A percentile compares a stretch with the other conserved stretches of the same genome.
phyloP scores from a whole-genome alignment of 1,284 basidiomycete genomes.

The Marasmius sp. region DNA sequence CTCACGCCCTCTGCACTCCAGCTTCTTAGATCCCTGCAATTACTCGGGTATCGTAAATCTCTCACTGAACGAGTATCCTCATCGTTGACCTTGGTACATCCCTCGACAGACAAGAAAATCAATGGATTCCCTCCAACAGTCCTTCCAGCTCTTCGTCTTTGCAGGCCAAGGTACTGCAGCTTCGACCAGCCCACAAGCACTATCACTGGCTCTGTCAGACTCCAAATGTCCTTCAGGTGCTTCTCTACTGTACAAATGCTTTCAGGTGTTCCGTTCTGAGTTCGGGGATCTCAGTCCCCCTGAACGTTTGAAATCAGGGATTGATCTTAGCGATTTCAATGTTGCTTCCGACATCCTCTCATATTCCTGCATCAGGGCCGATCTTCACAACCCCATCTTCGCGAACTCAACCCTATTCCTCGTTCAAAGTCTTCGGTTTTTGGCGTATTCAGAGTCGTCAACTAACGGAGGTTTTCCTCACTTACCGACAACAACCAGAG shows the following conservation, averaged over 20 bases:
- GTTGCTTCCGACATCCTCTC: slow-evolving; percentile 38
- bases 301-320: slow-evolving; percentile 33
- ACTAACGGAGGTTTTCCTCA: slow-evolving; percentile 24
- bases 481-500: slow-evolving; percentile 31
- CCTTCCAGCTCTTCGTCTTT: slow-evolving; percentile 31
- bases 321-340: slow-evolving; percentile 43
- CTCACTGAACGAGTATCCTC: too few species aligned
- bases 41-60: too few species aligned
- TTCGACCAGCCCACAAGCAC: slow-evolving; percentile 31
- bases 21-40: too few species aligned
- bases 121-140: too few species aligned
- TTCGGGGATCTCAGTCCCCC: slow-evolving; percentile 38
- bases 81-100: too few species aligned
- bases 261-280: slow-evolving; percentile 48
- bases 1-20: too few species aligned
- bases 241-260: slow-evolving; percentile 47
- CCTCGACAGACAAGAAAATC: too few species aligned
- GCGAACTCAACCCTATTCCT: slow-evolving; percentile 50
- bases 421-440: slow-evolving; percentile 51
- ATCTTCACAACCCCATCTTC: slow-evolving; percentile 43
- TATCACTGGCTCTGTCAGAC: slow-evolving; percentile 38
- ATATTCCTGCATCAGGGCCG: background rate
- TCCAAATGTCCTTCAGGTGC: slow-evolving; percentile 35
- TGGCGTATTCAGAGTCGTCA: slow-evolving; percentile 37
- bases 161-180: slow-evolving; percentile 51